Base-by-base conservation (phyloP, 2,329 filamentous ascomycete genomes). In the Pyrenophora teres region DNA sequence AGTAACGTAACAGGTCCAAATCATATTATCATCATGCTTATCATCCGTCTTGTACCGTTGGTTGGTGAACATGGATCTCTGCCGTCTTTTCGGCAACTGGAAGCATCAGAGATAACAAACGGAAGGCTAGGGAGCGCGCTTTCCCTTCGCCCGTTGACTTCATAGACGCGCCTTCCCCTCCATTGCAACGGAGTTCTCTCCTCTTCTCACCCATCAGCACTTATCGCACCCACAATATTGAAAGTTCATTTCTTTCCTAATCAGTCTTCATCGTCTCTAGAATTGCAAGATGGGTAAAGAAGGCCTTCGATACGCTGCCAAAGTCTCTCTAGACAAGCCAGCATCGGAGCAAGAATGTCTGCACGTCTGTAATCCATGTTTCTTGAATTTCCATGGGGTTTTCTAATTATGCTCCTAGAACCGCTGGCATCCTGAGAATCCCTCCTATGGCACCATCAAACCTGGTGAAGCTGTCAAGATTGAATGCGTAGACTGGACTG, bases 401-500 rank as follows among this genome's bases (percentile, higher is more conserved):
- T 42, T 53, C 8, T 16, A 12, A 10, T 16, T 16, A 8, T 6
- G 15, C 16, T 1, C 10, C 10, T 59, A 91, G 88, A 97, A 97
- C 68, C 82, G 92, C 72, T 96, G 92, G 92, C 92, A 97, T 69
- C 92, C 92, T 31, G 92, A 96, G 60, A 87, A 90, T 44, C 92
- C 92, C 0, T 84, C 82, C 49, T 82, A 81, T 43, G 88, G 81
- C 27, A 85, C 82, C 1, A 91, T 97, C 66, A 86, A 88, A 64
- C 86, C 92, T 67, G 87, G 87, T 25, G 92, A 96, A 76, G 89
- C 89, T 0, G 92, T 96, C 60, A 96, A 95, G 75, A 96, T 96
- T 60, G 90, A 96, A 79, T 96, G 92, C 67, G 79, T 94, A 6
- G 90, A 95, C 76, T 95, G 90, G 68, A 77, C 75, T 0, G 69